Percentiles rank a stretch among this genome's conserved stretches.
Evolutionary conservation across 1,284 basidiomycete species (phyloP).

Genomic region (Trametes pubescens): DNA sequence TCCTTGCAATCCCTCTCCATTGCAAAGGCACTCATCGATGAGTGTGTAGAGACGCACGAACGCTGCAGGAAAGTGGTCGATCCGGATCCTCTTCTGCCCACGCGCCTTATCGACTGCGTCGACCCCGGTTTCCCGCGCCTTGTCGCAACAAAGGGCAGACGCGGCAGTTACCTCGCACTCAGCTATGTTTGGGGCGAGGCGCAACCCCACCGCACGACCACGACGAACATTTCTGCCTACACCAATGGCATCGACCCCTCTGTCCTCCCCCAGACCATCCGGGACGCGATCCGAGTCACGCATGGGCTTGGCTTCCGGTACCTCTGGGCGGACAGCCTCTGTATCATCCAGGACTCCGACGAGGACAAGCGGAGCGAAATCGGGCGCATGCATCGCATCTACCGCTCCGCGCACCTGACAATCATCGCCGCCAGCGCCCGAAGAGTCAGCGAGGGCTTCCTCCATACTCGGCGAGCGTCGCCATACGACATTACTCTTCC

Average conservation of each 20-base stretch:
- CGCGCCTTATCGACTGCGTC: neutral
- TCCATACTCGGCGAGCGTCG: neutral
- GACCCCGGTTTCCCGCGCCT: neutral
- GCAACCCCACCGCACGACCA: constrained; percentile 14
- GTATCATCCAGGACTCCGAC: constrained; percentile 15
- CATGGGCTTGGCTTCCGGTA: constrained; percentile 4
- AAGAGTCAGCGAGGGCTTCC: constrained; percentile 2
- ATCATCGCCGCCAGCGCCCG: constrained; percentile 8
- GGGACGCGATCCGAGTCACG: constrained; percentile 10
- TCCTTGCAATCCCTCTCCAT: neutral
- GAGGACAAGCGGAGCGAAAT: constrained; percentile 6
- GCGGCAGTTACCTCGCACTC: constrained; percentile 12
- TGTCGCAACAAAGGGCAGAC: neutral
- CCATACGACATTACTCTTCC: constrained; percentile 18
- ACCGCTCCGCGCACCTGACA: constrained; percentile 6
- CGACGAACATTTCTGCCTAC: constrained; percentile 6
- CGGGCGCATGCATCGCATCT: constrained; percentile 7
- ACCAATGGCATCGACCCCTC: neutral
- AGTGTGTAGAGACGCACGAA: neutral
- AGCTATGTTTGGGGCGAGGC: constrained; percentile 27
- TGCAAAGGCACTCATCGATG: neutral
- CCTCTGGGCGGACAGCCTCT: constrained; percentile 12
- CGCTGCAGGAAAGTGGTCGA: neutral
- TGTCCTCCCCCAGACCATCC: constrained; percentile 6
- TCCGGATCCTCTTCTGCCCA: neutral